Evolutionary conservation across 495 filamentous ascomycete genomes (phyloP).

Genomic region (Platismatia glauca): DNA sequence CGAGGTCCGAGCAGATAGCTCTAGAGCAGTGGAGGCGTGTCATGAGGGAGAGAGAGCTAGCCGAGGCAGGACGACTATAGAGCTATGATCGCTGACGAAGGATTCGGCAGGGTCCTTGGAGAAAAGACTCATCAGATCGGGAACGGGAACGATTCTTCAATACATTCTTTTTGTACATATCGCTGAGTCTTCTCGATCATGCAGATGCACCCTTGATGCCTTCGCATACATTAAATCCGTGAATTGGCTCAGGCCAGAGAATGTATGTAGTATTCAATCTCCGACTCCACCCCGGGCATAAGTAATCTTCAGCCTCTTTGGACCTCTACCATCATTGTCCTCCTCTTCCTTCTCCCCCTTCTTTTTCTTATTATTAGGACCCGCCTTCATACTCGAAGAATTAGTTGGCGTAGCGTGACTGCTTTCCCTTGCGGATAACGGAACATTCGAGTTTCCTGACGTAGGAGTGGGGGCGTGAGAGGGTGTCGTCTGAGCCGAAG

Average conservation of each 20-base stretch:
- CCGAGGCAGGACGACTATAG: background rate
- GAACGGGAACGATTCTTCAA: background rate
- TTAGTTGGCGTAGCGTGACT: slow-evolving; percentile 23
- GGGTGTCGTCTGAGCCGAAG: slow-evolving; percentile 40
- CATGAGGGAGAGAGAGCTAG: background rate
- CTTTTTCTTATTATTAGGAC: slow-evolving; percentile 33
- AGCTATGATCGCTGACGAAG: background rate
- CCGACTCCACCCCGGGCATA: slow-evolving; percentile 29
- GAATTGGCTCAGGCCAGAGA: background rate
- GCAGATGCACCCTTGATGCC: slow-evolving; percentile 2
- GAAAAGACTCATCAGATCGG: background rate
- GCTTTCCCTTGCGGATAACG: slow-evolving; percentile 24
- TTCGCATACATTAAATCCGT: background rate
- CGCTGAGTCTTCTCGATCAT: background rate
- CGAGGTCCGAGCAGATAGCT: background rate
- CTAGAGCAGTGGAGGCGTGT: background rate
- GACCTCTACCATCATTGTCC: slow-evolving; percentile 33
- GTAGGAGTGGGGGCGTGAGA: slow-evolving; percentile 44
- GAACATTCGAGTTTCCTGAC: slow-evolving; percentile 32
- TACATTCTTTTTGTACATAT: background rate
- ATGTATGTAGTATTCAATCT: slow-evolving; percentile 11
- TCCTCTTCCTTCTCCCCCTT: slow-evolving; percentile 41
- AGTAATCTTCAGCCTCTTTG: slow-evolving; percentile 45
- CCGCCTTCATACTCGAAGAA: slow-evolving; percentile 21
- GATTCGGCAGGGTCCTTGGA: background rate